Evolutionary conservation across 2,329 filamentous ascomycete species (phyloP).

Genomic region (Aureobasidium sp.): DNA sequence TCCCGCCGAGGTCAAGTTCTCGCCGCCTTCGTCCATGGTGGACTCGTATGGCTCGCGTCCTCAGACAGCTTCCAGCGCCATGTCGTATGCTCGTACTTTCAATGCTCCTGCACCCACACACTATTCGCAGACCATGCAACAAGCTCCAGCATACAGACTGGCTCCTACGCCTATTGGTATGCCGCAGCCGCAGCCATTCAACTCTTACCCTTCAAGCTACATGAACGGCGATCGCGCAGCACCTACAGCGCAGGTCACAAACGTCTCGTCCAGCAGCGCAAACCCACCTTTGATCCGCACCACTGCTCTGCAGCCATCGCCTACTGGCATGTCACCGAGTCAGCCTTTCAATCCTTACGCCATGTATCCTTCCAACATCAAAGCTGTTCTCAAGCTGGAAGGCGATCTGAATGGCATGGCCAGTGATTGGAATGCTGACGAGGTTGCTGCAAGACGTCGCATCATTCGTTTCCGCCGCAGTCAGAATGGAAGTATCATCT

Average conservation of each 20-base stretch:
- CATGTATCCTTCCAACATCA: slow-evolving; percentile 62
- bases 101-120: slow-evolving; percentile 28
- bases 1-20: slow-evolving; percentile 17
- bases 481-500: slow-evolving; percentile 75
- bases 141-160: slow-evolving; percentile 16
- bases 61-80: slow-evolving; percentile 17
- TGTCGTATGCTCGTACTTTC: slow-evolving; percentile 31
- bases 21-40: slow-evolving; percentile 17
- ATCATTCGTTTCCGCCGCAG: slow-evolving; percentile 83
- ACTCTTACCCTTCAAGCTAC: slow-evolving; percentile 38
- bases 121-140: slow-evolving; percentile 22
- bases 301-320: slow-evolving; percentile 53
- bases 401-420: slow-evolving; percentile 82
- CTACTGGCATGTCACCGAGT: slow-evolving; percentile 39
- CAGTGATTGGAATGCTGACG: slow-evolving; percentile 73
- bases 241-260: slow-evolving; percentile 29
- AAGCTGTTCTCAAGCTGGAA: slow-evolving; percentile 76
- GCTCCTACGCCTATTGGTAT: slow-evolving; percentile 14
- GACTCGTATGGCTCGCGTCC: slow-evolving; percentile 18
- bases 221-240: slow-evolving; percentile 37
- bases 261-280: slow-evolving; percentile 35
- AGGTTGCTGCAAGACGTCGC: slow-evolving; percentile 69
- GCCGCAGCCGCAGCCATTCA: slow-evolving; percentile 21
- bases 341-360: slow-evolving; percentile 66
- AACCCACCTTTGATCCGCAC: slow-evolving; percentile 61